Percentiles rank a stretch among this genome's conserved stretches.
Conservation (phyloP, 73 alveolate species). For the Stentor roeselii region DNA sequence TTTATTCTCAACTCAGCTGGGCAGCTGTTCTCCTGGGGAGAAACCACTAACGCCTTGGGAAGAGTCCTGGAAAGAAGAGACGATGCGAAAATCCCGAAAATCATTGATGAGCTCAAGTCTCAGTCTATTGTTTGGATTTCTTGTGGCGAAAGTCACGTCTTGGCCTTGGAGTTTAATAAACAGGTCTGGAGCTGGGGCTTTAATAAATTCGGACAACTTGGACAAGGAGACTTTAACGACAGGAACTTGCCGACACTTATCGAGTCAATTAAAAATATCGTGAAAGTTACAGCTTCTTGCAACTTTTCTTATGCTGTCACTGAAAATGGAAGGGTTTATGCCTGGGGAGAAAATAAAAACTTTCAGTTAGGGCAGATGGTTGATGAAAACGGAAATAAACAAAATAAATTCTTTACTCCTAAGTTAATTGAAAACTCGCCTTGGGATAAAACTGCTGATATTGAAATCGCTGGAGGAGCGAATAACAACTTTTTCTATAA, state of each 20-base stretch:
- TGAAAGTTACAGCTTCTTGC: background rate
- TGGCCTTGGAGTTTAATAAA: conserved; percentile 18
- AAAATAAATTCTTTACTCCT: background rate
- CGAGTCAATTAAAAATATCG: background rate
- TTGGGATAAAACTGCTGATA: conserved; percentile 12
- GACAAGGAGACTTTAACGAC: conserved; percentile 14
- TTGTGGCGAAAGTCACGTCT: conserved; percentile 22
- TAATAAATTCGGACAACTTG: conserved; percentile 26
- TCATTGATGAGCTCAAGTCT: background rate
- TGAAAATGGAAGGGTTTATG: conserved; percentile 15
- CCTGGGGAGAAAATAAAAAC: conserved; percentile 30
- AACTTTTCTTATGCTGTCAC: conserved; percentile 9
- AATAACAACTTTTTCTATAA: conserved; percentile 4
- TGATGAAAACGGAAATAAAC: conserved; percentile 7
- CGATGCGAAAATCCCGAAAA: conserved; percentile 9
- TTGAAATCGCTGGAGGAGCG: conserved; percentile 12
- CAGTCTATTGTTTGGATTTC: background rate
- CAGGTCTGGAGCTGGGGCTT: conserved; percentile 16
- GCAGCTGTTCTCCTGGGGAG: conserved; percentile 28
- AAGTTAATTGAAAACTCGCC: conserved; percentile 3
- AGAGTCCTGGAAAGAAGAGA: conserved; percentile 13
- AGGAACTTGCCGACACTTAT: background rate
- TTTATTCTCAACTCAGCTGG: conserved; percentile 17
- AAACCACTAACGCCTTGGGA: background rate
- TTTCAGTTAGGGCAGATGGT: conserved; percentile 9